Base-by-base conservation (phyloP, 352 stramenopile species). In the Phytophthora fragariae region DNA sequence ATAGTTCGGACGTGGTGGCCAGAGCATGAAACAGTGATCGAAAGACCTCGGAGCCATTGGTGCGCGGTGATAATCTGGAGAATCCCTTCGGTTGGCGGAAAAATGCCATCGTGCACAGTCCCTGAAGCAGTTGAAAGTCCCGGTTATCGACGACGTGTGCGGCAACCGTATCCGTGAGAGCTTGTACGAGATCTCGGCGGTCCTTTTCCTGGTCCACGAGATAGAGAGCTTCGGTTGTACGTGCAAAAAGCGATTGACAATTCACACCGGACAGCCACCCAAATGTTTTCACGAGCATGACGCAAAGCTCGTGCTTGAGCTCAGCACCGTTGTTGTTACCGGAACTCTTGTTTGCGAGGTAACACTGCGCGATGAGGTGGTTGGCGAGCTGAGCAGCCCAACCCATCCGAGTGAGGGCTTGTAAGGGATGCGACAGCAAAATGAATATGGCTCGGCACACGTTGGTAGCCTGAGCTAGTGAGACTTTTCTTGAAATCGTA, bases 371-470 rank as follows among this genome's bases (percentile, higher is more conserved):
- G 27, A 92, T 82, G 11, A 94, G 62, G 33, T 91, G 74, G 15
- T 87, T 77, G 14, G 84, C 78, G 12, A 94, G 75, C 21, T 77
- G 49, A 14, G 66, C 29, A 27, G 83, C 80, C 55, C 76, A 79
- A 14, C 78, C 67, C 41, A 92, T 69, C 0, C 86, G 88, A n/a
- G 76, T 69, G 29, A 90, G 88, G 33, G 68, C 70, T 41, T 87
- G 88, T 33, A 96, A 54, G 24, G 86, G 84, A 37, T 95, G 88
- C 1, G 82, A 73, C 17, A 95, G 75, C 29, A 95, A n/a, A 55
- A 95, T 80, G 65, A 88, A 92, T 5, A 87, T 67, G 11, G 81
- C 85, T 0, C 86, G 85, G 33, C 84, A 93, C 53, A 95, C 70
- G 5, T 63, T 71, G 0, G 72, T 84, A 21, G 70, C 72, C 46